Base-by-base conservation (phyloP, 2,329 filamentous ascomycete genomes). In the Clathrospora elynae region DNA sequence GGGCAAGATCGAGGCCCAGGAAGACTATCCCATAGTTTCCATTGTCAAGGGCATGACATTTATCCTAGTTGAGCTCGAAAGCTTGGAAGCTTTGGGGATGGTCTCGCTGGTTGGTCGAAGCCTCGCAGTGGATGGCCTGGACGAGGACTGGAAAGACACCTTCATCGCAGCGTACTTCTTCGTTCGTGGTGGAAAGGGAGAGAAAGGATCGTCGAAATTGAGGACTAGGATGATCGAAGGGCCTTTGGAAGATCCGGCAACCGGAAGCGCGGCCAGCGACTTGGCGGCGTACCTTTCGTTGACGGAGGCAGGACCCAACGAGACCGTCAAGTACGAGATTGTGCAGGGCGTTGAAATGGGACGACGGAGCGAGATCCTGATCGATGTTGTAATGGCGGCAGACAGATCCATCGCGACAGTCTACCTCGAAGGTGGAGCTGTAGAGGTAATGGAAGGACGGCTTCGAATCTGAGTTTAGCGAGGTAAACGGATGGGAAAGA, bases 41-140 rank as follows among this genome's bases (percentile, higher is more conserved):
- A 73, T 90, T 31, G 86, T 90, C 23, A 82, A 81, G 30, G 88
- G 87, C 33, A 86, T 91, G 84, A 81, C 81, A 1, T 90, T 90
- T 66, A 69, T 82, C n/a, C 77, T 88, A 20, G 73, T 87, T 10
- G 72, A 80, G 53, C 73, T 93, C 14, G 74, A 80, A 0, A 77
- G 75, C 39, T 67, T 88, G 7, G 81, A 82, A 19, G 75, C 78
- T 6, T 74, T 92, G 12, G 75, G 71, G 4, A 55, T 67, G 9
- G 66, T 75, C 8, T 71, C 75, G 3, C 53, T 68, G 19, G 53
- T 55, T 3, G 57, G 64, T 22, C 54, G 57, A 19, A 61, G 40
- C 17, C 40, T 63, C 9, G 34, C 72, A 9, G 58, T 74, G 28
- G 66, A 55, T 11, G 64, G 57, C 28, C 59, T 76, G 12, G 74